Base-by-base conservation (phyloP, 2,329 filamentous ascomycete genomes). In the Lecanicillium sp. region DNA sequence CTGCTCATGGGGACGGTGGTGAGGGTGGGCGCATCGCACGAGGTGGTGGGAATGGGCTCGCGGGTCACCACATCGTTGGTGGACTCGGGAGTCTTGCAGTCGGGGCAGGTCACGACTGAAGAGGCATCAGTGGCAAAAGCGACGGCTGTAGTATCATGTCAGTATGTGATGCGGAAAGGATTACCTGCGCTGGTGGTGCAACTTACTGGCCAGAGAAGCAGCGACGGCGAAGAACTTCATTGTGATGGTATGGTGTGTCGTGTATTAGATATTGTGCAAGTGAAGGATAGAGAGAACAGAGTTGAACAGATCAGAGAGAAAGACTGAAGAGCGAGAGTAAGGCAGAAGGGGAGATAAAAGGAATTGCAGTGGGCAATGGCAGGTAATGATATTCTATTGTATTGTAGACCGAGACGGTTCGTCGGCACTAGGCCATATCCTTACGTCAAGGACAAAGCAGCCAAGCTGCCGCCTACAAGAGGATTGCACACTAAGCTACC, bases 31-130 rank as follows among this genome's bases (percentile, higher is more conserved):
- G 44, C 33, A 5, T 43, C 44, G 38, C 52, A 54, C 5, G 32
- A 39, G 15, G 44, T 51, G 5, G 44, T 44, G 29, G 52, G 52
- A 5, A 52, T 8, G 8, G 51, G 44, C 15, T 35, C 33, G 21
- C 52, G 50, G 5, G 52, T 54, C 23, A 54, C 52, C 2, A 54
- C 29, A 29, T 54, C 52, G 40, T 42, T 46, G 27, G 52, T 52
- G 8, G 50, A 49, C 14, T 48, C 8, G 14, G 41, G 38, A 5
- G 47, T 24, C 39, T 27, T 29, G 51, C 52, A 54, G 37, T 36
- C 41, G 3, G 44, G 38, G 35, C 50, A 52, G 12, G 30, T 33
- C 21, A 52, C 44, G 19, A 44, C 42, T 38, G 44, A 29, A 15
- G 39, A 20, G 19, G 27, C 23, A 20, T 46, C 21, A 8, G 21